Percentiles rank a stretch among this genome's conserved stretches.
Conservation (phyloP, 495 filamentous ascomycete species). For the Aspergillus carlsbadensis region DNA sequence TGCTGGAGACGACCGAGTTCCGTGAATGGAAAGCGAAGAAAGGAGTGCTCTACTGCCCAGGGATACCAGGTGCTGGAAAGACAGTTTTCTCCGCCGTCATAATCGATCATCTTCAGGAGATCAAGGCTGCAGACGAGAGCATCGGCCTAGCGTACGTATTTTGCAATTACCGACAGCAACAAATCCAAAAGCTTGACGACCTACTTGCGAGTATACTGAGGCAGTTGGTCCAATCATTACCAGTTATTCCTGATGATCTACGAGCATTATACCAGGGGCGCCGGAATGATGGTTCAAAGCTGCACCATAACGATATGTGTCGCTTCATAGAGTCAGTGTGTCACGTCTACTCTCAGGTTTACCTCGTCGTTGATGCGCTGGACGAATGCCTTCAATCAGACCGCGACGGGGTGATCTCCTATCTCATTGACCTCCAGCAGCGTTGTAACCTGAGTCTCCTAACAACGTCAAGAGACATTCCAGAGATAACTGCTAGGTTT, state of each 20-base stretch:
- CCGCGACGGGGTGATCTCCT: not conserved
- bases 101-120: not conserved
- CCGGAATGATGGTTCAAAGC: no score
- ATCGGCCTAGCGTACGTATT: not conserved
- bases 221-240: no score
- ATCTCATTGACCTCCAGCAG: no score
- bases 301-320: no score
- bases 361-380: not conserved
- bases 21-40: not conserved
- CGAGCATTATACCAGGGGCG: no score
- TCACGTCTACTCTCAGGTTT: not conserved
- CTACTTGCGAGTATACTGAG: no score
- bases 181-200: no score
- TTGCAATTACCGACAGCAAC: not conserved
- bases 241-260: no score
- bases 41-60: not conserved
- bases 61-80: not conserved
- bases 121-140: not conserved
- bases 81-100: not conserved
- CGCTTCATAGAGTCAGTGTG: not conserved
- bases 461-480: not conserved
- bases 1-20: not conserved
- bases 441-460: no score
- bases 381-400: not conserved
- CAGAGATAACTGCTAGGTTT: no score